Conservation (phyloP, 1,284 basidiomycete genomes). For the Ustilago nuda region DNA sequence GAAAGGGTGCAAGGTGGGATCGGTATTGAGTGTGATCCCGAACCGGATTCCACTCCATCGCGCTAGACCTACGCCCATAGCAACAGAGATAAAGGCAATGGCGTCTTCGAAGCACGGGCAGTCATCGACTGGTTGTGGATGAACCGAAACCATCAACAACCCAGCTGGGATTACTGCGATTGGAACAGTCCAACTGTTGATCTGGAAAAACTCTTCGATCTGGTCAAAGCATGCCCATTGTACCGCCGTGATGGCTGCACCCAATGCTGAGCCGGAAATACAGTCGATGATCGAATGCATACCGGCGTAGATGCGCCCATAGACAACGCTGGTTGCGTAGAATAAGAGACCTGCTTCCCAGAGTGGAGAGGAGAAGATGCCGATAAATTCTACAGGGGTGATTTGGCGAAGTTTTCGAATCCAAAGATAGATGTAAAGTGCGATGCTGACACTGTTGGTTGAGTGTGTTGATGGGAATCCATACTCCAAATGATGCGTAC, state of each 20-base stretch:
- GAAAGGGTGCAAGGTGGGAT: constrained; percentile 33
- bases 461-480: constrained; percentile 97
- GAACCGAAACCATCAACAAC: constrained; percentile 81
- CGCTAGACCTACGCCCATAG: constrained; percentile 80
- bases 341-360: constrained; percentile 57
- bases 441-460: constrained; percentile 89
- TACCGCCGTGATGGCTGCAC: constrained; percentile 57
- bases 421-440: constrained; percentile 69
- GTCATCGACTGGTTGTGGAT: constrained; percentile 87
- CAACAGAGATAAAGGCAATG: constrained; percentile 88
- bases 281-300: constrained; percentile 70
- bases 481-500: constrained; percentile 73
- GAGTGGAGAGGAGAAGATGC: constrained; percentile 35
- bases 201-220: constrained; percentile 71
- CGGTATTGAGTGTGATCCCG: constrained; percentile 23
- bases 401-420: constrained; percentile 27
- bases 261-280: constrained; percentile 63
- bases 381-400: neutral
- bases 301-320: constrained; percentile 81
- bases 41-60: constrained; percentile 73
- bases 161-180: constrained; percentile 76
- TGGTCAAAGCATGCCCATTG: constrained; percentile 70
- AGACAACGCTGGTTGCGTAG: constrained; percentile 79
- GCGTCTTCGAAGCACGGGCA: constrained; percentile 99
- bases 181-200: constrained; percentile 74